Percentiles rank a stretch among this genome's conserved stretches.
These are phyloP conservation scores for Onygena corvina DNA, from an alignment of 2,329 filamentous ascomycete genomes.

Conservation along the genomic window DNA sequence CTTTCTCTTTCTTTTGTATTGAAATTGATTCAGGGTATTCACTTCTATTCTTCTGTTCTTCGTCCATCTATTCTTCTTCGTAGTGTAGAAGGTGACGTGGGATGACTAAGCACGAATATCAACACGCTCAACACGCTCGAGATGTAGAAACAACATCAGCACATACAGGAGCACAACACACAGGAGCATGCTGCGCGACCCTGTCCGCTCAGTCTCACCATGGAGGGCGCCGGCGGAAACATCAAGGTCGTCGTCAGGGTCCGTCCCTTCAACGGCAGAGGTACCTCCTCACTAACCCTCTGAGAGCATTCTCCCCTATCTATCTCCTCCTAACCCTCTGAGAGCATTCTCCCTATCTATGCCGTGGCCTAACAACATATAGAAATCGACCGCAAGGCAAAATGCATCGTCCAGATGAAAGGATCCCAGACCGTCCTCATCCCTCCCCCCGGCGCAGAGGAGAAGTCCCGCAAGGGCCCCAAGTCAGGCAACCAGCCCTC, in stretches of 20 bases:
- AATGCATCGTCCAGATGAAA: constrained; percentile 97
- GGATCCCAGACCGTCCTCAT: constrained; percentile 76
- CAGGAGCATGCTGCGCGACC: too few species aligned
- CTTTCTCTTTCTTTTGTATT: too few species aligned
- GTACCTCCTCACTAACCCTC: constrained; percentile 35
- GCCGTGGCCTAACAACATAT: constrained; percentile 19
- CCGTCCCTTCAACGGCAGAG: constrained; percentile 90
- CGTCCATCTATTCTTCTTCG: too few species aligned
- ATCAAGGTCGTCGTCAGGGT: constrained; percentile 99
- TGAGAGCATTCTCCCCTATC: background rate
- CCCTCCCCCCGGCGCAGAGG: constrained; percentile 53
- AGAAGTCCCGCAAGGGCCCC: constrained; percentile 25
- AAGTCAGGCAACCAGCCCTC: constrained; percentile 27
- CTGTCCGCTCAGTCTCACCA: background rate
- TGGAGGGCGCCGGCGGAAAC: constrained; percentile 64
- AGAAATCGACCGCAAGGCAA: constrained; percentile 85
- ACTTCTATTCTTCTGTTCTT: too few species aligned
- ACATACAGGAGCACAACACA: background rate
- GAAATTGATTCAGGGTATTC: too few species aligned
- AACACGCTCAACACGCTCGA: too few species aligned
- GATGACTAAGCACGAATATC: too few species aligned
- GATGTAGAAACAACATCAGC: background rate
- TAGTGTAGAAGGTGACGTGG: too few species aligned
- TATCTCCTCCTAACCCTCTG: too few species aligned
- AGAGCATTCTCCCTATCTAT: background rate